A percentile compares a stretch with the other conserved stretches of the same genome.
Conservation (phyloP, 495 filamentous ascomycete species). For the Penicillium ucsense region DNA sequence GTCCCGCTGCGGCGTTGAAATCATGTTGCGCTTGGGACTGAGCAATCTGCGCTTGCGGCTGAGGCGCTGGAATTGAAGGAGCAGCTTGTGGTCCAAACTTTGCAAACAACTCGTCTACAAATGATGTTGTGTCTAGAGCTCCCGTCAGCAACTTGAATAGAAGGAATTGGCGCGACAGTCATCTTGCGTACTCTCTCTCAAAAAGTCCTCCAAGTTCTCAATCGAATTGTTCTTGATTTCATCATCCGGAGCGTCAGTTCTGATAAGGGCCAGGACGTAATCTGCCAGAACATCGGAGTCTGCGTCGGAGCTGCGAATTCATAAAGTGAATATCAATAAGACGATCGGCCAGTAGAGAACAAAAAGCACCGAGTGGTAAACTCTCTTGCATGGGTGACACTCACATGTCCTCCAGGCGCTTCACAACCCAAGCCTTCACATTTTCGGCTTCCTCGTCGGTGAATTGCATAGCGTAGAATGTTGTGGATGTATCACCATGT, state of each 20-base stretch:
- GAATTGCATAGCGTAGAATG: constrained; percentile 53
- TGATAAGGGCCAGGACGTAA: constrained; percentile 85
- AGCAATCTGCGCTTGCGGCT: constrained; percentile 31
- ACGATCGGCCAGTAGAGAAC: background rate
- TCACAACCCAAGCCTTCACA: constrained; percentile 84
- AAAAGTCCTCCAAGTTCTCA: constrained; percentile 76
- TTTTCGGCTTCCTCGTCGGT: constrained; percentile 61
- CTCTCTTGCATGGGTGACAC: constrained; percentile 14
- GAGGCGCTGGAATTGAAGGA: constrained; percentile 30
- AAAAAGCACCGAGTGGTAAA: background rate
- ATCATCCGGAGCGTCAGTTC: constrained; percentile 66
- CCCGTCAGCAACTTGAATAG: constrained; percentile 6
- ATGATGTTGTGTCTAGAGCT: constrained; percentile 53
- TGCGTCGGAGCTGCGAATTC: constrained; percentile 64
- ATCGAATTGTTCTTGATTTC: constrained; percentile 65
- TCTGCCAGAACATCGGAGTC: constrained; percentile 93
- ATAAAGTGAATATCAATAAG: constrained; percentile 3
- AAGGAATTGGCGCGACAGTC: background rate
- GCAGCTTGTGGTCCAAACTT: constrained; percentile 51
- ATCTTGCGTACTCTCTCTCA: constrained; percentile 60
- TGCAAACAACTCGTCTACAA: constrained; percentile 80
- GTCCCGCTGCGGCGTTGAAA: constrained; percentile 29
- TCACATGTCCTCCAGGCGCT: constrained; percentile 84
- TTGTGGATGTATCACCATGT: background rate
- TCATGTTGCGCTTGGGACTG: constrained; percentile 15